A percentile compares a stretch with the other conserved stretches of the same genome.
These are phyloP conservation scores for Pythium graminicola DNA, from an alignment of 352 stramenopile genomes.

Conservation along the genomic window DNA sequence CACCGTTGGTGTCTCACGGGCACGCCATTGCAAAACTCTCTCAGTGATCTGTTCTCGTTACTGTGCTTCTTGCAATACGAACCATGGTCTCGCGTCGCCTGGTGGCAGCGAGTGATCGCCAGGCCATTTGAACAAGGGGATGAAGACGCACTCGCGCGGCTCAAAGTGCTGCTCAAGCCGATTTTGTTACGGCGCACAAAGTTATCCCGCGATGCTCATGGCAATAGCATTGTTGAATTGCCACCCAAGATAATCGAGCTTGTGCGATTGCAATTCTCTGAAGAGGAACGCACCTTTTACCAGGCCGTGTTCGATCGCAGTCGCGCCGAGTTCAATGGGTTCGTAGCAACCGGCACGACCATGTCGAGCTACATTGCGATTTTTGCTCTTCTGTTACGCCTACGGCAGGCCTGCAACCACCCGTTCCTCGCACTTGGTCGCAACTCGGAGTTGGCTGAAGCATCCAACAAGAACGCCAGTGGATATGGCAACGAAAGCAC, in stretches of 20 bases:
- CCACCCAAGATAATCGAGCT: slow-evolving; percentile 87
- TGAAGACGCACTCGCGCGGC: slow-evolving; percentile 93
- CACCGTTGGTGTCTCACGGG: slow-evolving; percentile 25
- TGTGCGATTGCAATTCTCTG: slow-evolving; percentile 76
- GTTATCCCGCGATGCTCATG: slow-evolving; percentile 49
- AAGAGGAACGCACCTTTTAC: slow-evolving; percentile 98
- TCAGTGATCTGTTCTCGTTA: slow-evolving; percentile 94
- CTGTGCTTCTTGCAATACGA: slow-evolving; percentile 96
- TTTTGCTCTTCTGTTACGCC: slow-evolving; percentile 96
- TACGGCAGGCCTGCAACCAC: slow-evolving; percentile 98
- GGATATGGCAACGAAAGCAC: background rate
- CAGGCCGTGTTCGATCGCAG: slow-evolving; percentile 97
- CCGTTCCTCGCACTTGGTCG: slow-evolving; percentile 95
- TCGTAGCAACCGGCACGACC: slow-evolving; percentile 94
- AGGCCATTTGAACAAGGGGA: slow-evolving; percentile 88
- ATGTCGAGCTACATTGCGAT: slow-evolving; percentile 99
- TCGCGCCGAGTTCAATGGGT: slow-evolving; percentile 97
- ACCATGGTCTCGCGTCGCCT: slow-evolving; percentile 74
- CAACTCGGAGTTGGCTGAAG: slow-evolving; percentile 41
- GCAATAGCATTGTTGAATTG: no score
- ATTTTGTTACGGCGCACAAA: slow-evolving; percentile 98
- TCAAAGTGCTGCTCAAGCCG: slow-evolving; percentile 92
- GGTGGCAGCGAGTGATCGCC: slow-evolving; percentile 81
- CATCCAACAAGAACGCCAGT: background rate
- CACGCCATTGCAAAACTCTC: slow-evolving; percentile 94